Evolutionary conservation across 352 stramenopile species (phyloP).

Genomic region (Thraustotheca clavata): DNA sequence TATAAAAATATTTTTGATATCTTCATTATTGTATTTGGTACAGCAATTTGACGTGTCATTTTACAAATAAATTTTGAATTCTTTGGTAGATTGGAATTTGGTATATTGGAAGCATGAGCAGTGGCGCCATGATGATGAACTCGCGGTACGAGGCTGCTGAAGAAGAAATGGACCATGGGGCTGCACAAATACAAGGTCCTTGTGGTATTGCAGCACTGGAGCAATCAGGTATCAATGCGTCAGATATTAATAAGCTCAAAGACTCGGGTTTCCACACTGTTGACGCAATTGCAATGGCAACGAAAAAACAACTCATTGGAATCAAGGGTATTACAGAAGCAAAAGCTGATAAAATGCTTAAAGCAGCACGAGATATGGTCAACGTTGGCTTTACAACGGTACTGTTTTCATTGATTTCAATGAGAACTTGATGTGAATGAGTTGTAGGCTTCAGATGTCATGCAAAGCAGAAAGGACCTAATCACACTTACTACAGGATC

Average conservation of each 20-base stretch:
- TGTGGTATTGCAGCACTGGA: slow-evolving; percentile 87
- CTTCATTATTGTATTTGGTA: neutral
- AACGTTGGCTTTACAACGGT: slow-evolving; percentile 99
- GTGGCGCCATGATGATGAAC: slow-evolving; percentile 8
- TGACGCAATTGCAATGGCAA: slow-evolving; percentile 96
- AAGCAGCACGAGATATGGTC: slow-evolving; percentile 95
- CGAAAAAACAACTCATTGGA: slow-evolving; percentile 93
- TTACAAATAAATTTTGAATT: slow-evolving; percentile 13
- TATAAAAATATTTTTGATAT: neutral
- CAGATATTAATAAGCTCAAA: slow-evolving; percentile 98
- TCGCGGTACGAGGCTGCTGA: neutral
- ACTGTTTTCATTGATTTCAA: neutral
- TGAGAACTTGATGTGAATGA: neutral
- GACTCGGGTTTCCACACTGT: slow-evolving; percentile 97
- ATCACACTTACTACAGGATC: slow-evolving; percentile 92
- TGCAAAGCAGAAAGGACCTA: slow-evolving; percentile 86
- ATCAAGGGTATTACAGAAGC: slow-evolving; percentile 99
- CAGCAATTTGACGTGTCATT: neutral
- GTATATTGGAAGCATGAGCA: slow-evolving; percentile 15
- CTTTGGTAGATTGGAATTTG: too few relatives aligned
- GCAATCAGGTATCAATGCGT: slow-evolving; percentile 94
- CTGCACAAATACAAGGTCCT: slow-evolving; percentile 44
- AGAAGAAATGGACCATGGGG: neutral
- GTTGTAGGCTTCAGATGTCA: slow-evolving; percentile 71
- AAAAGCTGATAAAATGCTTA: slow-evolving; percentile 98